Evolutionary conservation across 345 rosid genomes (phyloP), one percentile per base, ranked within the genome.

Genomic region (Mangifera indica): DNA sequence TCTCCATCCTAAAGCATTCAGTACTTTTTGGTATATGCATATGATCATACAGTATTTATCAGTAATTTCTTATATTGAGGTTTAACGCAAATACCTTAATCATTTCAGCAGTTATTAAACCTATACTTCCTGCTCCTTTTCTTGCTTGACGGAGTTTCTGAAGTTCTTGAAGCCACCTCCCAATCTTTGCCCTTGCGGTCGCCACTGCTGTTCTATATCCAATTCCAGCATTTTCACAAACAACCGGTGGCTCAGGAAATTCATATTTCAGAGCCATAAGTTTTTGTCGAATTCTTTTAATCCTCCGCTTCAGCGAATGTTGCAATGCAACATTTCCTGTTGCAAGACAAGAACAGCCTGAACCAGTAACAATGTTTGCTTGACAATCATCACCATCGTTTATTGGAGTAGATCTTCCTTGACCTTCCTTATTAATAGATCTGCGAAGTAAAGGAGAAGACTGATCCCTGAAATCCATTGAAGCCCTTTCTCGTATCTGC

Each of bases 151-250:
- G 83, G 56, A 86, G 88, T 77, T 87, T 87, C 76, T 89, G 88
- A 73, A 89, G 95, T 75, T 89, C 95, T 69, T 89, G 95, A 78
- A 89, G 86, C 95, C 95, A 89, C 87, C 88, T 84, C 55, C 88
- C 90, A 71, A 89, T 70, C 81, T 89, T 89, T 52, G 78, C 90
- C 78, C 95, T 87, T 70, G 90, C 92, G 69, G 88, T 83, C 72
- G 87, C 90, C 61, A 87, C 77, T 15, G 92, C 80, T 22, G 87
- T 84, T 81, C 89, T 83, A 82, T 86, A 89, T 45, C 90, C 90
- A 71, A 89, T 82, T 69, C 87, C 80, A 49, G 81, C 65, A 84
- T 79, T 84, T 68, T 86, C 95, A 73, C 80, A 67, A 81, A 81
- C 79, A 71, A 76, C 65, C 55, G 73, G 70, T 74, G 84, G 81